A percentile compares a stretch with the other conserved stretches of the same genome.
phyloP scores from a whole-genome alignment of 352 stramenopile genomes.

The Blastocystis sp. region DNA sequence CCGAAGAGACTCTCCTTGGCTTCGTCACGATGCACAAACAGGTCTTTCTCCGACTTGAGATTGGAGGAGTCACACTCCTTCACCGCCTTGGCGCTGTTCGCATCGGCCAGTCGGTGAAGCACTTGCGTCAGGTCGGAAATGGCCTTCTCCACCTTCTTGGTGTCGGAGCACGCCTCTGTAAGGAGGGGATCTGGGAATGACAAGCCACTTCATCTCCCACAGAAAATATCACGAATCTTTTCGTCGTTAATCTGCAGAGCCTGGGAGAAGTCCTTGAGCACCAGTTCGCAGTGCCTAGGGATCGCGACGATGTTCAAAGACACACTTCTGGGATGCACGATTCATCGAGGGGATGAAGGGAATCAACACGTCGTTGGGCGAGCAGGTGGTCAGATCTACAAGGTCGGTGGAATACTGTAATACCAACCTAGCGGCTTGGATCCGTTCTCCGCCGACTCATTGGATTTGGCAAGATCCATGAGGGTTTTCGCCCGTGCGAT shows the following conservation, averaged over 20 bases:
- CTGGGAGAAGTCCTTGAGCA: not conserved
- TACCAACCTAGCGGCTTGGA: not conserved
- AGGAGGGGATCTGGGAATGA: not conserved
- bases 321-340: not conserved
- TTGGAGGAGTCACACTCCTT: conserved; percentile 13
- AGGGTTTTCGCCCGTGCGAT: conserved; percentile 28
- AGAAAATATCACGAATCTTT: not conserved
- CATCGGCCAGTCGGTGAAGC: not conserved
- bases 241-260: conserved; percentile 26
- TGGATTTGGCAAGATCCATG: not conserved
- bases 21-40: conserved; percentile 18
- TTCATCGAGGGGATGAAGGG: not conserved
- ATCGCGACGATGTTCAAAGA: not conserved
- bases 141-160: not conserved
- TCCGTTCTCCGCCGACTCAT: not conserved
- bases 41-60: not conserved
- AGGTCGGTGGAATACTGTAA: not conserved
- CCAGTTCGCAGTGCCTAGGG: not conserved
- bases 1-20: not conserved
- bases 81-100: conserved; percentile 9
- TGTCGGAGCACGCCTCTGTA: not conserved
- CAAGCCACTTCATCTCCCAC: not conserved
- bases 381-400: conserved; percentile 34
- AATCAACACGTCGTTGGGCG: not conserved
- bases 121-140: not conserved